These are phyloP conservation scores for Arbutus unedo DNA, from an alignment of 148 eudicot species.

Conservation along the genomic window DNA sequence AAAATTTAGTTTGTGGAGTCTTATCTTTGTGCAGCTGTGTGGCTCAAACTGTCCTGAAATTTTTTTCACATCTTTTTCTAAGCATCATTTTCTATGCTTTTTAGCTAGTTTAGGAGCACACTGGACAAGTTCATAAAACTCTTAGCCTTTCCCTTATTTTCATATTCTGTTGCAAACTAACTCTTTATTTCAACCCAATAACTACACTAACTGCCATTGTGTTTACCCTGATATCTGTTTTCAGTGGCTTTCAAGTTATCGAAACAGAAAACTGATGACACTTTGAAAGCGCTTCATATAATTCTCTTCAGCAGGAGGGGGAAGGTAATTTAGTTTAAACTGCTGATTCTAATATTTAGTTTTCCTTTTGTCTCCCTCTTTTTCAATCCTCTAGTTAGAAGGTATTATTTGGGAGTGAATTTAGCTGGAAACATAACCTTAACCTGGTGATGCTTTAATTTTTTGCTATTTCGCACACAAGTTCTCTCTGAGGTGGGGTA, in stretches of 20 bases:
- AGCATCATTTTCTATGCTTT: neutral
- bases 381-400: neutral
- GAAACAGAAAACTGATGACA: conserved; percentile 69
- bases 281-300: conserved; percentile 66
- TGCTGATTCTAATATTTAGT: neutral
- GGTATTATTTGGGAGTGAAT: neutral
- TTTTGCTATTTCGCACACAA: neutral
- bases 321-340: conserved; percentile 51
- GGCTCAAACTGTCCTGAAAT: neutral
- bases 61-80: neutral
- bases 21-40: neutral
- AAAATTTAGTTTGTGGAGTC: neutral
- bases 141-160: neutral
- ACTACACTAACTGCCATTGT: neutral
- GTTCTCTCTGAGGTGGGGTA: neutral
- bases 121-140: neutral
- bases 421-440: neutral
- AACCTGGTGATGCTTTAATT: neutral
- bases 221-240: conserved; percentile 18
- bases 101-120: neutral
- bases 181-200: conserved; percentile 10
- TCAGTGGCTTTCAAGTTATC: conserved; percentile 89
- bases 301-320: conserved; percentile 82
- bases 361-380: neutral
- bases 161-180: neutral